Evolutionary conservation across 441 rosid species (phyloP), one percentile per base, ranked within the genome.

Genomic region (Erodium trifolium): DNA sequence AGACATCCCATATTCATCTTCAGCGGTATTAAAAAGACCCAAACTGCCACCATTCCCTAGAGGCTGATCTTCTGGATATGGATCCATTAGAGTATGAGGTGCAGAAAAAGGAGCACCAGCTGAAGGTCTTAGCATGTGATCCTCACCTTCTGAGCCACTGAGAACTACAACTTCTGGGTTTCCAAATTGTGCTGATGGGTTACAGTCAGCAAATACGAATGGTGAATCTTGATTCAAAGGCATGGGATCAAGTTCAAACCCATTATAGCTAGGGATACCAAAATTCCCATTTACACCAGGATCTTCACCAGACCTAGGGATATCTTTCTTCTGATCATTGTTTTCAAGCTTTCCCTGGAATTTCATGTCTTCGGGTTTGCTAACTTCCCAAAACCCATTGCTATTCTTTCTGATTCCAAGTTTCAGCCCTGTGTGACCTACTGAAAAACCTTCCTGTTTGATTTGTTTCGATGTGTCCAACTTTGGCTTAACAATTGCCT

Each of bases 281-380:
- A 88, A 88, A 76, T 86, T 70, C 67, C 83, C 90, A 76, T 92
- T 95, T 71, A 92, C 98, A 74, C 99, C 92, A 70, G 82, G 75
- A 79, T 95, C 99, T 77, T 95, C 99, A 75, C 96, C 95, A 72
- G 90, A 97, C 77, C 89, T 86, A 65, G 88, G 95, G 51, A 89
- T 87, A 68, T 77, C 68, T 75, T 88, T 87, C 66, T 59, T 87
- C 67, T 59, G 86, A 72, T 85, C 90, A 49, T 69, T 68, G 16
- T 68, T 84, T 70, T 76, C 88, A 43, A 82, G 80, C 63, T 72
- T 80, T 45, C 81, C 88, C 13, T 39, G 84, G 62, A 88, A 83
- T 78, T 84, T 85, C 65, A 78, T 39, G 68, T 79, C 87, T 63
- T 82, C 91, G 43, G 90, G 96, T 80, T 84, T 95, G 76, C 96